Conservation (phyloP, 1,284 basidiomycete genomes). For the Ceratobasidium sp. region DNA sequence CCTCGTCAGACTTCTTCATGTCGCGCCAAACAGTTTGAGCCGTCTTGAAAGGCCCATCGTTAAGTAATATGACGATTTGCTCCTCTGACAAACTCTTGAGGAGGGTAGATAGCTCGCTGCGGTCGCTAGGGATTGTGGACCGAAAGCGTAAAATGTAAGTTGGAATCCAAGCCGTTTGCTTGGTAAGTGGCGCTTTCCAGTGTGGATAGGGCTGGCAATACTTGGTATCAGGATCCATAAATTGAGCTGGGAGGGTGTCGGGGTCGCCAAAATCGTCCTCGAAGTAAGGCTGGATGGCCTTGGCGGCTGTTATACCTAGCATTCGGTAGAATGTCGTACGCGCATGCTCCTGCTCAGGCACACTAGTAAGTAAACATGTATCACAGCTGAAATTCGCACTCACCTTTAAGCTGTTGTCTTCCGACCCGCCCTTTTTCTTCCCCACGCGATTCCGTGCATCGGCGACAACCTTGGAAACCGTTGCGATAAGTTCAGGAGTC, state of each 20-base stretch:
- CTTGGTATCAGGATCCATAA: conserved; percentile 5
- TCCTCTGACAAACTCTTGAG: conserved; percentile 3
- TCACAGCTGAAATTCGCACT: not conserved
- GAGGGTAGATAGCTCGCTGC: not conserved
- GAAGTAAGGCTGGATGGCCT: not conserved
- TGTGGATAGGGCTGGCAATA: conserved; percentile 30
- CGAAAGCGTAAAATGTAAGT: conserved; percentile 8
- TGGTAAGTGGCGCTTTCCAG: conserved; percentile 9
- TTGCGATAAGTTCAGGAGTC: conserved; percentile 3
- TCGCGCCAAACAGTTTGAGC: not conserved
- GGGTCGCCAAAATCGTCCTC: conserved; percentile 17
- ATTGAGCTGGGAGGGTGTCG: conserved; percentile 9
- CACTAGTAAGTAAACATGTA: not conserved
- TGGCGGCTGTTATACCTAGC: conserved; percentile 1
- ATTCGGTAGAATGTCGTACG: conserved; percentile 2
- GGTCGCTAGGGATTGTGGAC: conserved; percentile 4
- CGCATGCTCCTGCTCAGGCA: not conserved
- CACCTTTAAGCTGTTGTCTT: conserved; percentile 12
- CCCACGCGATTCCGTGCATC: not conserved
- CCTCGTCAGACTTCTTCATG: not conserved
- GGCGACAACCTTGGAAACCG: not conserved
- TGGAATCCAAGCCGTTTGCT: conserved; percentile 13
- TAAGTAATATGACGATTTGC: not conserved
- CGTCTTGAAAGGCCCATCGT: not conserved
- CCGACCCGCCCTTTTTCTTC: conserved; percentile 18